phyloP scores from a whole-genome alignment of 2,329 filamentous ascomycete species.

The Alternaria burnsii region DNA sequence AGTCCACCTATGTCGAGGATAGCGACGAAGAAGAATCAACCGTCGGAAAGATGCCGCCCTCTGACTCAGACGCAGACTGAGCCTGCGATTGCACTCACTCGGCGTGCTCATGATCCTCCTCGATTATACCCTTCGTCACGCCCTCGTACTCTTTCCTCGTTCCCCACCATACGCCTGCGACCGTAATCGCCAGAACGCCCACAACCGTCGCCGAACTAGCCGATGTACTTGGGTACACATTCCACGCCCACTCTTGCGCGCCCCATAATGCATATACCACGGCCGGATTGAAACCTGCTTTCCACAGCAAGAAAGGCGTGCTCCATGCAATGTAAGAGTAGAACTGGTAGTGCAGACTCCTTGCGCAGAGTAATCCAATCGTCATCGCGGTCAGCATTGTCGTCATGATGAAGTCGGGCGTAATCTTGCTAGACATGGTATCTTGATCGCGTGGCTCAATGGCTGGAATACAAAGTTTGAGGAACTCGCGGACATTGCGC shows the following conservation, averaged over 20 bases:
- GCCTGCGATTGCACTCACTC: slow-evolving; percentile 31
- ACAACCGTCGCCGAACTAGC: slow-evolving; percentile 74
- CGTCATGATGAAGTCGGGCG: slow-evolving; percentile 77
- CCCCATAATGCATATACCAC: slow-evolving; percentile 75
- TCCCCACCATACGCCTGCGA: slow-evolving; percentile 69
- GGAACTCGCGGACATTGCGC: slow-evolving; percentile 65
- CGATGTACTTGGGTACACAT: slow-evolving; percentile 84
- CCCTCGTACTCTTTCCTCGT: slow-evolving; percentile 57
- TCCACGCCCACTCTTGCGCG: slow-evolving; percentile 92
- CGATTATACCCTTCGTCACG: slow-evolving; percentile 37
- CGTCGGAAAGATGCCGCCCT: slow-evolving; percentile 85
- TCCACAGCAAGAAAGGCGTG: slow-evolving; percentile 87
- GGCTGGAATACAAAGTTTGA: slow-evolving; percentile 56
- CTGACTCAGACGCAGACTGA: slow-evolving; percentile 73
- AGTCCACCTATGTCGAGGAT: slow-evolving; percentile 65
- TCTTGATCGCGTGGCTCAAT: slow-evolving; percentile 60
- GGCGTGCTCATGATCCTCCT: slow-evolving; percentile 41
- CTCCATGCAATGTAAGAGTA: slow-evolving; percentile 92
- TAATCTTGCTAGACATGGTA: slow-evolving; percentile 66
- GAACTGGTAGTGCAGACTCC: slow-evolving; percentile 94
- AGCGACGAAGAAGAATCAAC: slow-evolving; percentile 80
- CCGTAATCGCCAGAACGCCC: slow-evolving; percentile 71
- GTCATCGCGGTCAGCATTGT: slow-evolving; percentile 78
- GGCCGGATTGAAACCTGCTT: slow-evolving; percentile 72
- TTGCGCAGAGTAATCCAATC: slow-evolving; percentile 83